Evolutionary conservation across 345 rosid species (phyloP), one percentile per base, ranked within the genome.

Genomic region (Dovyalis caffra): DNA sequence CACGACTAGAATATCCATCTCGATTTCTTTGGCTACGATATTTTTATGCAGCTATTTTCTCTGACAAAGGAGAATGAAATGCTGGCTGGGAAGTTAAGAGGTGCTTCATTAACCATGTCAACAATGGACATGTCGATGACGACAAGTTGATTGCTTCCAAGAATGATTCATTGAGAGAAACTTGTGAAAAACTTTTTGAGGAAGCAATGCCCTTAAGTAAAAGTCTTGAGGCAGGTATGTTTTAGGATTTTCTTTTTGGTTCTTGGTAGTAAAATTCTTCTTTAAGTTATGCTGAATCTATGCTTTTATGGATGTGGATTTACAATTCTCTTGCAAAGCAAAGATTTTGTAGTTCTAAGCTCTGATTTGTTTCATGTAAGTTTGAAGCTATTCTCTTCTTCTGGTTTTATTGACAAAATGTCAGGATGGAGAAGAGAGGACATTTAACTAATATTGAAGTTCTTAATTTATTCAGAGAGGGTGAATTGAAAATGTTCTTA

Each of bases 181-280:
- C 74, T 29, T 31, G 40, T 68, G 57, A 71, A 63, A 72, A 74
- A 66, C n/a, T 77, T 69, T 71, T 75, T 8, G 80, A 81, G 58
- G 84, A 77, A 82, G 80, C 35, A 70, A 82, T 76, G 49, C 66
- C 89, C 71, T 34, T 75, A 23, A 9, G 80, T 58, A 77, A 81
- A 75, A 69, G 77, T 74, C 71, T 74, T 29, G 74, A 85, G 88
- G 90, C 89, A 89, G 97, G 95, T 91, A 88, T 70, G 74, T 49
- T 68, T 49, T 73, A 20, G 38, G 21, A 10, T 51, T 69, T 25
- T 63, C 10, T 35, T 43, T 34, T 14, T 33, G 45, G 12, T 63
- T 49, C 47, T 33, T 63, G 29, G 8, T 16, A 14, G 16, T 73
- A 3, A 43, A 14, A 43, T 29, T n/a, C 28, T 64, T 45, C 26